Evolutionary conservation across 305 asterid genomes (phyloP).

Genomic region (Fraxinus paxiana): DNA sequence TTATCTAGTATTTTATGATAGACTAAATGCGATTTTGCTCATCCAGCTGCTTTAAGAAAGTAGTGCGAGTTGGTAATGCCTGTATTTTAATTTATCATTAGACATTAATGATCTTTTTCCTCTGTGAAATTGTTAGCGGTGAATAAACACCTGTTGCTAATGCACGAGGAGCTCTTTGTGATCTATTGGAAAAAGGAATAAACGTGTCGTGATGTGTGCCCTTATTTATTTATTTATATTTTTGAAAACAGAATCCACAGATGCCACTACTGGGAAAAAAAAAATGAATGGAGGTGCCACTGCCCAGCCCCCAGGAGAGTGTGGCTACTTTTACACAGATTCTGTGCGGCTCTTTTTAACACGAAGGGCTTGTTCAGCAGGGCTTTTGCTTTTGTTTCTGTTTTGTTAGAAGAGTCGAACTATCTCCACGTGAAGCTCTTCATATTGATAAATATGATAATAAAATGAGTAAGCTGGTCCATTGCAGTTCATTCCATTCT

Average conservation of each 20-base stretch:
- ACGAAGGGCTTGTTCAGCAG: not conserved
- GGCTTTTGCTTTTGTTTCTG: not conserved
- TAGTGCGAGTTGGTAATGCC: not conserved
- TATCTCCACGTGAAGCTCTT: not conserved
- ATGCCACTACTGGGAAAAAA: not conserved
- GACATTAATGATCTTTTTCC: not conserved
- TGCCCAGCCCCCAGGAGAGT: not conserved
- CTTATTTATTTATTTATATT: not conserved
- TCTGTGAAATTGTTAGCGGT: not conserved
- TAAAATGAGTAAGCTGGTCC: not conserved
- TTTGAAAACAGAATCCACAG: not conserved
- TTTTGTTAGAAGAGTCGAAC: not conserved
- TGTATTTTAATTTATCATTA: not conserved
- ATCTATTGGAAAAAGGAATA: not conserved
- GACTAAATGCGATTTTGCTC: not conserved
- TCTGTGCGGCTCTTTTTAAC: not conserved
- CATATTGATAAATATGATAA: not conserved
- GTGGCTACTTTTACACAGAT: not conserved
- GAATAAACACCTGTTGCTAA: not conserved
- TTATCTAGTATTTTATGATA: constrained; percentile 9
- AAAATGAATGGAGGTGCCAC: not conserved
- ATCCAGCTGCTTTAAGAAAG: not conserved
- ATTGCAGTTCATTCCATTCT: not conserved
- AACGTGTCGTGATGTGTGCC: not conserved
- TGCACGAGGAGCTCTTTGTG: not conserved